Percentiles rank a stretch among this genome's conserved stretches.
Evolutionary conservation across 495 filamentous ascomycete genomes (phyloP).

Genomic region (Penicillium macrosclerotiorum): DNA sequence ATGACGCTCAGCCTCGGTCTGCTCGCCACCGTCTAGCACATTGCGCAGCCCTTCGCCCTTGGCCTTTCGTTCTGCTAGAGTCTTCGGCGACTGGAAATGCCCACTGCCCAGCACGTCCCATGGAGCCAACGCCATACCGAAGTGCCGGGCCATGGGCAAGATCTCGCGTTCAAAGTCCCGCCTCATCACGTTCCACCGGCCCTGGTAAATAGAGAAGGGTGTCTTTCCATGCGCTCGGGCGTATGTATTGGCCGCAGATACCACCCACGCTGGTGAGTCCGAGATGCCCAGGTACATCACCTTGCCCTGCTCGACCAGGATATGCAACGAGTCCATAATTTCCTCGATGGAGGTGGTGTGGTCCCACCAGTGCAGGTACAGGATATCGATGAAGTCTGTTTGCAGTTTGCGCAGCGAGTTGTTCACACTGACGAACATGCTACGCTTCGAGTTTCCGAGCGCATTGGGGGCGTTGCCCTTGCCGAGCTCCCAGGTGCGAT

Average conservation of each 20-base stretch:
- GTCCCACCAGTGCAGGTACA: constrained; percentile 65
- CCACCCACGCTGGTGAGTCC: constrained; percentile 64
- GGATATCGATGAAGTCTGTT: constrained; percentile 64
- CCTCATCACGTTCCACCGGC: constrained; percentile 54
- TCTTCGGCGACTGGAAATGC: constrained; percentile 45
- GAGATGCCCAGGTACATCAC: constrained; percentile 64
- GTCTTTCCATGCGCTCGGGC: constrained; percentile 58
- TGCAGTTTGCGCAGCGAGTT: constrained; percentile 58
- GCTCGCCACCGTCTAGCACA: constrained; percentile 9
- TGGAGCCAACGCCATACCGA: constrained; percentile 59
- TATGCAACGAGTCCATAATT: constrained; percentile 58
- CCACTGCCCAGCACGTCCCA: constrained; percentile 57
- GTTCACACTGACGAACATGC: constrained; percentile 53
- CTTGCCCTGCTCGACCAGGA: constrained; percentile 56
- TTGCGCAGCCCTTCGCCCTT: constrained; percentile 27
- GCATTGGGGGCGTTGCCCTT: constrained; percentile 52
- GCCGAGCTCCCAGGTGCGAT: constrained; percentile 26
- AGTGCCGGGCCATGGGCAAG: constrained; percentile 51
- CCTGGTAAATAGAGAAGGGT: constrained; percentile 65
- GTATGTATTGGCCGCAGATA: constrained; percentile 57
- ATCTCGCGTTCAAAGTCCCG: constrained; percentile 59
- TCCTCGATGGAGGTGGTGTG: constrained; percentile 57
- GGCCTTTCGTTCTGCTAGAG: constrained; percentile 30
- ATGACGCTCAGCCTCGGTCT: constrained; percentile 39
- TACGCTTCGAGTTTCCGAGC: constrained; percentile 55